phyloP scores from a whole-genome alignment of 176 grass and related monocot genomes.

The Tuctoria greenei region DNA sequence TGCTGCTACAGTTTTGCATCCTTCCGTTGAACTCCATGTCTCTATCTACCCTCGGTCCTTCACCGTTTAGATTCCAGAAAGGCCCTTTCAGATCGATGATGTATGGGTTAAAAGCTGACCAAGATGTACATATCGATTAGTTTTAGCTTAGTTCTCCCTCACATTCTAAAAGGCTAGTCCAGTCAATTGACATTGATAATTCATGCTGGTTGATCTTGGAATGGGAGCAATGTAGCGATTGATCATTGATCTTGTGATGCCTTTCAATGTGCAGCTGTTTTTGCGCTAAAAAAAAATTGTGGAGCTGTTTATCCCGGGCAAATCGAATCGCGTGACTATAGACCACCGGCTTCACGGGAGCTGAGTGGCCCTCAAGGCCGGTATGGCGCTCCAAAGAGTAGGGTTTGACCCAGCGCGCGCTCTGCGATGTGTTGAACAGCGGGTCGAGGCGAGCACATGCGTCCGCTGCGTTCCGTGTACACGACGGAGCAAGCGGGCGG shows the following conservation, averaged over 20 bases:
- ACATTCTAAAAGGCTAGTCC: background rate
- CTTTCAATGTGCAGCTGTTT: background rate
- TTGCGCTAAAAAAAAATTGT: no score
- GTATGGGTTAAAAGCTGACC: background rate
- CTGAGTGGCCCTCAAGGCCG: background rate
- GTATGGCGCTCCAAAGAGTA: background rate
- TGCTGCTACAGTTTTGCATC: constrained; percentile 22
- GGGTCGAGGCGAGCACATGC: background rate
- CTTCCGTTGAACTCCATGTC: background rate
- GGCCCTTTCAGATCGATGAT: background rate
- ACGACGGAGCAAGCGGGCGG: background rate
- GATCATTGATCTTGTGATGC: background rate
- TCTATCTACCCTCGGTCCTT: background rate
- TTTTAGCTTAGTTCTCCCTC: background rate
- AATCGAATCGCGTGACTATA: background rate
- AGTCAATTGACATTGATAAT: background rate
- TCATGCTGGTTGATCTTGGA: background rate
- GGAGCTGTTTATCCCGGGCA: background rate
- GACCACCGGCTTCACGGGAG: constrained; percentile 15
- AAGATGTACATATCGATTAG: constrained; percentile 31
- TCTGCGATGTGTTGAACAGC: background rate
- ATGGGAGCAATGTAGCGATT: background rate
- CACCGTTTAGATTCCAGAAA: background rate
- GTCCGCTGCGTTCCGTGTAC: constrained; percentile 30
- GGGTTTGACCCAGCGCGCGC: background rate